A percentile compares a stretch with the other conserved stretches of the same genome.
Evolutionary conservation across 169 alveolate genomes (phyloP).

Genomic region (Plasmodium yoelii): DNA sequence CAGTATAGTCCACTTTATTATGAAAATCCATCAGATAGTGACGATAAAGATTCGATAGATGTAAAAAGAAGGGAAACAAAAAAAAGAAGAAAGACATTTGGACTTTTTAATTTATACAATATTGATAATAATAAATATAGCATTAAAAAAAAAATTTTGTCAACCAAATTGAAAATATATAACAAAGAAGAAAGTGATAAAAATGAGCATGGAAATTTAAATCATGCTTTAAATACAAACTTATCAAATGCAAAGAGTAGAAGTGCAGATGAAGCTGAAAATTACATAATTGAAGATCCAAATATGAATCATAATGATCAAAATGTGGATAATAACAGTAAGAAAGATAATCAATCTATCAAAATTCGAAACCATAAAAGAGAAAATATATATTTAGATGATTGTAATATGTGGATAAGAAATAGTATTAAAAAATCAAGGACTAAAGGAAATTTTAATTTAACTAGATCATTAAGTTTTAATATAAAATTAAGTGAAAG

Average conservation of each 20-base stretch:
- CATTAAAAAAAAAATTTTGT: conserved; percentile 3
- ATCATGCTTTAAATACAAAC: not conserved
- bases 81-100: conserved; percentile 17
- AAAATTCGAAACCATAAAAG: conserved; percentile 3
- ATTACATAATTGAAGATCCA: not conserved
- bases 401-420: conserved; percentile 63
- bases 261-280: not conserved
- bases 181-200: not conserved
- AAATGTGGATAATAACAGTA: not conserved
- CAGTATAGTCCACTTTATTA: conserved; percentile 62
- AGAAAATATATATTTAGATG: conserved; percentile 54
- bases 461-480: conserved; percentile 43
- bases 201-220: not conserved
- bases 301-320: not conserved
- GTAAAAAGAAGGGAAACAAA: conserved; percentile 19
- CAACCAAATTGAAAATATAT: conserved; percentile 3
- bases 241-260: not conserved
- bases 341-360: not conserved
- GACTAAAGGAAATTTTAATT: conserved; percentile 10
- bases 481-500: conserved; percentile 13
- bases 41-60: conserved; percentile 26
- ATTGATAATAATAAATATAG: conserved; percentile 14
- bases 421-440: conserved; percentile 34
- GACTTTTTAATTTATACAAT: conserved; percentile 8
- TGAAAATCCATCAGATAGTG: conserved; percentile 36